Evolutionary conservation across 345 rosid species (phyloP).

Genomic region (Eucalyptus curtisii): DNA sequence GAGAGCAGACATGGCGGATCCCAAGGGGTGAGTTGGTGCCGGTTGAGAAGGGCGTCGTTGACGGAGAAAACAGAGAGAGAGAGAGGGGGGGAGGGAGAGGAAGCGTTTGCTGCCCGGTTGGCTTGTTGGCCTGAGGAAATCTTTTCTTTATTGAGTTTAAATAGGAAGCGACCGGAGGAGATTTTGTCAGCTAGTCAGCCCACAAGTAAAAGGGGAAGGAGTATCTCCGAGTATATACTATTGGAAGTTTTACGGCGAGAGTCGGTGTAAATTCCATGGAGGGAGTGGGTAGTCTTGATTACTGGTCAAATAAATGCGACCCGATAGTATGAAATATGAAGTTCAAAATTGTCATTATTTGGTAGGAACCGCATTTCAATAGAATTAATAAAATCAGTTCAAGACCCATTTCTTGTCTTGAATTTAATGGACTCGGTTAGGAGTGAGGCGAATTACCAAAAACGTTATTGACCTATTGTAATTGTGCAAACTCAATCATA

Average conservation of each 20-base stretch:
- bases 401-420: not conserved
- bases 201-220: not conserved
- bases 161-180: not conserved
- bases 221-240: not conserved
- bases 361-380: too few relatives aligned
- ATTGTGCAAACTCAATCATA: too few relatives aligned
- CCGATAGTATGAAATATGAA: not conserved
- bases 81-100: not conserved
- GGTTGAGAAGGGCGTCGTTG: not conserved
- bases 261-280: not conserved
- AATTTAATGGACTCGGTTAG: too few relatives aligned
- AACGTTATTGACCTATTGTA: too few relatives aligned
- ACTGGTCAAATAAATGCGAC: not conserved
- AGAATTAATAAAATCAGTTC: too few relatives aligned
- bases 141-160: not conserved
- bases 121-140: not conserved
- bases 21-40: not conserved
- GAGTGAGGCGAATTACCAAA: too few relatives aligned
- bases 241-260: not conserved
- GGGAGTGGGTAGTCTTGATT: not conserved
- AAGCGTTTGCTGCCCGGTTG: not conserved
- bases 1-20: constrained; percentile 3
- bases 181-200: not conserved
- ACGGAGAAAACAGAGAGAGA: not conserved
- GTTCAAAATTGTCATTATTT: not conserved